phyloP scores from a whole-genome alignment of 495 filamentous ascomycete genomes.

The Trichoderma parareesei region DNA sequence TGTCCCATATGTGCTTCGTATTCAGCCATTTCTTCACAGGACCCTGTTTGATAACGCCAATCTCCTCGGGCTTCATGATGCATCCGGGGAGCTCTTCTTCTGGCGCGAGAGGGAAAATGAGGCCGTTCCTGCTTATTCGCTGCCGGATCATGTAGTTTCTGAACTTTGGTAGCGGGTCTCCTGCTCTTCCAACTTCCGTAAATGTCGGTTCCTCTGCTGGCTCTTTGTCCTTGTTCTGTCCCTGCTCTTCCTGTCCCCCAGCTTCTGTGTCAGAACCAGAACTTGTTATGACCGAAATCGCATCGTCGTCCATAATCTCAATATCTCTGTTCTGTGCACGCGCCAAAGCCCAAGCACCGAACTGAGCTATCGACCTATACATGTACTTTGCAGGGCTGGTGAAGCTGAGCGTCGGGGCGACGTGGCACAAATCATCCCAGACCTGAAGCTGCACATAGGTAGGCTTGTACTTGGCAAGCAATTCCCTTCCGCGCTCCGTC shows the following conservation, averaged over 20 bases:
- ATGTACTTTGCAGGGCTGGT: slow-evolving; percentile 92
- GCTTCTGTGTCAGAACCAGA: slow-evolving; percentile 43
- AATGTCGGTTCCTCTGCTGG: slow-evolving; percentile 18
- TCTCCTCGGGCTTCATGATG: slow-evolving; percentile 47
- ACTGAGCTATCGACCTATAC: slow-evolving; percentile 84
- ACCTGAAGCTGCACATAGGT: slow-evolving; percentile 95
- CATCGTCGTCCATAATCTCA: slow-evolving; percentile 71
- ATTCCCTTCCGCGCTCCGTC: slow-evolving; percentile 50
- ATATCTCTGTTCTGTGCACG: slow-evolving; percentile 71
- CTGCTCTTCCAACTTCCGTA: slow-evolving; percentile 61
- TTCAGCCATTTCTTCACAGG: slow-evolving; percentile 79
- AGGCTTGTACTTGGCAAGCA: slow-evolving; percentile 59
- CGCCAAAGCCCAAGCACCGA: slow-evolving; percentile 83
- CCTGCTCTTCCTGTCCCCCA: slow-evolving; percentile 16
- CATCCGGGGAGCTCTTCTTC: slow-evolving; percentile 54
- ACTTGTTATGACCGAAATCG: slow-evolving; percentile 62
- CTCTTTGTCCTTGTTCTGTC: slow-evolving; percentile 13
- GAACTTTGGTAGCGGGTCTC: slow-evolving; percentile 73
- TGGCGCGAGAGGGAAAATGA: slow-evolving; percentile 56
- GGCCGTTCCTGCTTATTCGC: slow-evolving; percentile 67
- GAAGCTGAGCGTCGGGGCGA: slow-evolving; percentile 82
- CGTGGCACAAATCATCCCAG: slow-evolving; percentile 92
- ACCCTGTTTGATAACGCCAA: slow-evolving; percentile 71
- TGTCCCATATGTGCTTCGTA: slow-evolving; percentile 62
- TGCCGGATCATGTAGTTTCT: slow-evolving; percentile 85